Conservation (phyloP, 371 early-diverging fungal species). For the Mucor saturninus region DNA sequence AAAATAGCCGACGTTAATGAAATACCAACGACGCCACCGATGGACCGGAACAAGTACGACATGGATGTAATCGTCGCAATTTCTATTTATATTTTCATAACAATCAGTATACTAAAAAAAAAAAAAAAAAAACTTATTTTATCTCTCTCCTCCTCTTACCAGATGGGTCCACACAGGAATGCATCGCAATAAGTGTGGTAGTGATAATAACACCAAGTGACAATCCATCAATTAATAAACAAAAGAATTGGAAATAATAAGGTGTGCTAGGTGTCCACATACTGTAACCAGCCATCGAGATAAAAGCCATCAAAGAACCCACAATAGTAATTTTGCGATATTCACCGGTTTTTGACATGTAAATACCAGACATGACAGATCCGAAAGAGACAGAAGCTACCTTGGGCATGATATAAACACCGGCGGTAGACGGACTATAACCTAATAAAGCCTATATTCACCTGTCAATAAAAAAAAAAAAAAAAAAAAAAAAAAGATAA, state of each 20-base stretch:
- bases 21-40: constrained; percentile 51
- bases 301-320: constrained; percentile 14
- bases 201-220: constrained; percentile 42
- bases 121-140: background rate
- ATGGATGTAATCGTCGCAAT: constrained; percentile 54
- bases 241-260: constrained; percentile 14
- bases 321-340: constrained; percentile 36
- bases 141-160: constrained; percentile 21
- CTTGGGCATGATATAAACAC: constrained; percentile 48
- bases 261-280: constrained; percentile 31
- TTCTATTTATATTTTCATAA: constrained; percentile 24
- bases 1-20: constrained; percentile 46
- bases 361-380: constrained; percentile 44
- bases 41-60: constrained; percentile 52
- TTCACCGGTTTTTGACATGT: constrained; percentile 53
- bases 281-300: constrained; percentile 29
- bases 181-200: constrained; percentile 44
- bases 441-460: constrained; percentile 32
- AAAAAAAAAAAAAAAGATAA: background rate
- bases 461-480: constrained; percentile 13
- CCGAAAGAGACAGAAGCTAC: constrained; percentile 40
- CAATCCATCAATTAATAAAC: constrained; percentile 45
- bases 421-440: constrained; percentile 42
- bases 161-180: constrained; percentile 38
- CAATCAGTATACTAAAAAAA: too few relatives aligned